Evolutionary conservation across 257 asterid species (phyloP), one percentile per base, ranked within the genome.

Genomic region (Petrea volubilis): DNA sequence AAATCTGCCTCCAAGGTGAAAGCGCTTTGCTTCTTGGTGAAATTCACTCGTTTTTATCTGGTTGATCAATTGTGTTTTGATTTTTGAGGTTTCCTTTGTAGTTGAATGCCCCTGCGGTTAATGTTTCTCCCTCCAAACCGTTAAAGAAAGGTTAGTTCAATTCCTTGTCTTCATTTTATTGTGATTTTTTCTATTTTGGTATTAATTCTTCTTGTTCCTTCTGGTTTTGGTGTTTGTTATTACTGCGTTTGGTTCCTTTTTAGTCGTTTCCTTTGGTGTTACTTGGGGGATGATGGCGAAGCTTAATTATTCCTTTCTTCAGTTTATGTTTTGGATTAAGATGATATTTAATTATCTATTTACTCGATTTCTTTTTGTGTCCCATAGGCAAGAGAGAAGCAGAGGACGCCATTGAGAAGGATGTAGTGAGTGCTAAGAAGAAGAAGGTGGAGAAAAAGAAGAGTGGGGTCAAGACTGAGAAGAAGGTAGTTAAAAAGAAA

Each of bases 91-190:
- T 24, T 64, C 21, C 6, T 57, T 23, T n/a, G n/a, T 18, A 11
- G 12, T 1, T 18, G 4, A 8, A 18, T 14, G 2, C 3, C 36
- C n/a, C 59, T 23, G 71, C 70, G 13, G 79, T 28, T 58, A 72
- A 70, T 4, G 80, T 62, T 46, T 25, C 77, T 67, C 81, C 84
- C 14, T 12, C 78, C 61, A 85, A 87, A 72, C 78, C 83, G 10
- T 52, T 76, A 87, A 85, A 85, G 82, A 87, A 87, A 83, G 93
- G 93, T 87, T 50, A 53, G 9, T 1, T 61, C 33, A n/a, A 0
- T 18, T 4, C 15, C 12, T 40, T 40, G 11, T 11, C 15, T 40
- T 40, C 12, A 3, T 40, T 40, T 38, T 38, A 6, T 38, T 38
- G 0, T 25, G 20, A 2, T 29, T 41, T 23, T 51, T 53, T 23